Percentiles rank a stretch among this genome's conserved stretches.
Evolutionary conservation across 352 stramenopile genomes (phyloP).

Genomic region (Globisporangium mamillatum): DNA sequence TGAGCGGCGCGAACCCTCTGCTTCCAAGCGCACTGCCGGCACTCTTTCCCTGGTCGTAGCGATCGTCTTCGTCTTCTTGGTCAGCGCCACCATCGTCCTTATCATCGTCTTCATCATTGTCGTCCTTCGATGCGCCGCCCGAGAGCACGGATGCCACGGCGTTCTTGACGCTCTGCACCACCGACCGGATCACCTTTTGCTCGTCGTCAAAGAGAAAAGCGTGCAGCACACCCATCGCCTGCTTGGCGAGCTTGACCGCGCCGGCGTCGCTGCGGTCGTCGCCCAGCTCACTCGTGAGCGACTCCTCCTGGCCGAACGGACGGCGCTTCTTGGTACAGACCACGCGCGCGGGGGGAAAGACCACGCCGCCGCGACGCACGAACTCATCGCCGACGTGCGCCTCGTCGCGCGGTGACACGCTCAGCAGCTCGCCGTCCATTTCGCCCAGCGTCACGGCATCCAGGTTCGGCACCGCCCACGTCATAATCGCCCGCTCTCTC

Average conservation of each 20-base stretch:
- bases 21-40: neutral
- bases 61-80: conserved; percentile 17
- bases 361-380: conserved; percentile 49
- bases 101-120: conserved; percentile 25
- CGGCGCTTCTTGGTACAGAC: conserved; percentile 43
- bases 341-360: conserved; percentile 57
- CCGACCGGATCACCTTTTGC: conserved; percentile 39
- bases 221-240: conserved; percentile 18
- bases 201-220: conserved; percentile 68
- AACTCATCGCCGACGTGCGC: conserved; percentile 63
- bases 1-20: conserved; percentile 2
- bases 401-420: conserved; percentile 54
- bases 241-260: conserved; percentile 42
- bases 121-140: conserved; percentile 17
- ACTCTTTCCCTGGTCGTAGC: neutral
- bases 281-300: conserved; percentile 44
- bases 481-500: conserved; percentile 26
- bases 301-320: conserved; percentile 57
- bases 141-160: conserved; percentile 26
- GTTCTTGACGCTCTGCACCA: conserved; percentile 23
- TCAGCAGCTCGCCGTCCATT: conserved; percentile 71
- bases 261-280: conserved; percentile 35
- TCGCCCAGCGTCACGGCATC: conserved; percentile 78
- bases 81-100: conserved; percentile 26
- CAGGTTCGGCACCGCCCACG: conserved; percentile 56